Evolutionary conservation across 495 filamentous ascomycete species (phyloP).

Genomic region (Friedmanniomyces endolithicus): DNA sequence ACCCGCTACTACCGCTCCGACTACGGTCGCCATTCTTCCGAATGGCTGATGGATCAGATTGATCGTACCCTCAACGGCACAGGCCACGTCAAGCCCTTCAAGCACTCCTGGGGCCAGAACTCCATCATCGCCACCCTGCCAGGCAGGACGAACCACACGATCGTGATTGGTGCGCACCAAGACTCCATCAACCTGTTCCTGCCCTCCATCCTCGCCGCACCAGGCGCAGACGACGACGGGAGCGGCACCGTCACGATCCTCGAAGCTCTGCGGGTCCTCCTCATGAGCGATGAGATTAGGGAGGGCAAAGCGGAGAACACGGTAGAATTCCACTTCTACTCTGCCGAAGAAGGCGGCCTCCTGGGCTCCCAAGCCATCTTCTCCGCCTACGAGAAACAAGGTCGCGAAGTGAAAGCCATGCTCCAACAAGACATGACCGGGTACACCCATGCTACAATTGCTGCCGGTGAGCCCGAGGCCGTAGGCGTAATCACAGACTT

Average conservation of each 20-base stretch:
- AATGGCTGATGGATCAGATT: constrained; percentile 75
- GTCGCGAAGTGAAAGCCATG: constrained; percentile 84
- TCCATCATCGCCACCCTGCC: constrained; percentile 89
- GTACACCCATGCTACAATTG: constrained; percentile 68
- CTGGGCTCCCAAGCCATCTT: constrained; percentile 71
- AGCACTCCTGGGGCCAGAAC: constrained; percentile 79
- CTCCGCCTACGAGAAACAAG: constrained; percentile 60
- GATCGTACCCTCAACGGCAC: constrained; percentile 60
- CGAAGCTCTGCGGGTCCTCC: constrained; percentile 52
- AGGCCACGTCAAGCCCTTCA: constrained; percentile 59
- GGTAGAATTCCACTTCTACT: constrained; percentile 93
- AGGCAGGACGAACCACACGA: constrained; percentile 69
- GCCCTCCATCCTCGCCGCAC: constrained; percentile 66
- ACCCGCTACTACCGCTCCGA: constrained; percentile 85
- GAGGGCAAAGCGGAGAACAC: constrained; percentile 58
- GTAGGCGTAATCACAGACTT: constrained; percentile 91
- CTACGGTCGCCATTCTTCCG: constrained; percentile 73
- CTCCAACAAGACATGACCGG: constrained; percentile 99
- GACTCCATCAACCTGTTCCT: constrained; percentile 86
- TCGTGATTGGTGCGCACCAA: constrained; percentile 65
- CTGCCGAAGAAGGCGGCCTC: constrained; percentile 81
- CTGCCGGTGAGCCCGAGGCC: constrained; percentile 70
- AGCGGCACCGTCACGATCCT: constrained; percentile 69
- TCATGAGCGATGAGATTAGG: constrained; percentile 38
- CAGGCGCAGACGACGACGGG: constrained; percentile 66